A percentile compares a stretch with the other conserved stretches of the same genome.
Conservation (phyloP, 2,329 filamentous ascomycete species). For the Blastomyces gilchristii region DNA sequence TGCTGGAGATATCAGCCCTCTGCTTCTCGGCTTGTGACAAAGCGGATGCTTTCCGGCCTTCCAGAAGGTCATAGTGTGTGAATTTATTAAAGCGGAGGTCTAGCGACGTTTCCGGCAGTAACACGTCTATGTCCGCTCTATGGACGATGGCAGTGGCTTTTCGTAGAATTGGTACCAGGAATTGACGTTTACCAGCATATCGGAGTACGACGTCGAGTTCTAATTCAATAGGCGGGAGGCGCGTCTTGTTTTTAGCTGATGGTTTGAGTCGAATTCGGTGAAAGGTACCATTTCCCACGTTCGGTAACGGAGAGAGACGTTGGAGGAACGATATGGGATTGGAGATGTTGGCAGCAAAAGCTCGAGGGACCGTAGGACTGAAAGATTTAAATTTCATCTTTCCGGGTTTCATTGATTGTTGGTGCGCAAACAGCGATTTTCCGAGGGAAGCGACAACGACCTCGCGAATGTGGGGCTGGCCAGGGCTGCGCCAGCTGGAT, state of each 20-base stretch:
- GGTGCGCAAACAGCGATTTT: constrained; percentile 29
- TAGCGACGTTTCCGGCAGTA: constrained; percentile 30
- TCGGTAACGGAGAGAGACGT: constrained; percentile 17
- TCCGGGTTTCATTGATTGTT: constrained; percentile 17
- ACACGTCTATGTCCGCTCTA: constrained; percentile 29
- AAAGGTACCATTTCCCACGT: constrained; percentile 12
- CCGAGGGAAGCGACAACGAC: constrained; percentile 30
- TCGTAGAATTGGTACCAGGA: constrained; percentile 16
- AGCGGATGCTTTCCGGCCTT: constrained; percentile 5
- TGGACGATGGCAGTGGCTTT: constrained; percentile 23
- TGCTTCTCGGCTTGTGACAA: constrained; percentile 7
- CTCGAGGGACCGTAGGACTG: constrained; percentile 23
- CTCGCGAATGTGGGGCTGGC: constrained; percentile 20
- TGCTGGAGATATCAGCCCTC: constrained; percentile 14
- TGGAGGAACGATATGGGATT: constrained; percentile 26
- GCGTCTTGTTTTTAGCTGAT: constrained; percentile 17
- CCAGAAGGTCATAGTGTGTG: constrained; percentile 23
- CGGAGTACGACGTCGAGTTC: constrained; percentile 24
- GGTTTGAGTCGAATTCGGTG: constrained; percentile 29
- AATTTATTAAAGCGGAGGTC: constrained; percentile 33
- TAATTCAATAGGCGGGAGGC: constrained; percentile 24
- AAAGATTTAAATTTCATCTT: constrained; percentile 24
- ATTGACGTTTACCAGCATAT: constrained; percentile 2
- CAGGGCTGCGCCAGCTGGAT: not conserved
- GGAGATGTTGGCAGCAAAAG: constrained; percentile 28